Conservation (phyloP, 192 early-diverging fungal genomes). For the Phlyctochytrium arcticum region DNA sequence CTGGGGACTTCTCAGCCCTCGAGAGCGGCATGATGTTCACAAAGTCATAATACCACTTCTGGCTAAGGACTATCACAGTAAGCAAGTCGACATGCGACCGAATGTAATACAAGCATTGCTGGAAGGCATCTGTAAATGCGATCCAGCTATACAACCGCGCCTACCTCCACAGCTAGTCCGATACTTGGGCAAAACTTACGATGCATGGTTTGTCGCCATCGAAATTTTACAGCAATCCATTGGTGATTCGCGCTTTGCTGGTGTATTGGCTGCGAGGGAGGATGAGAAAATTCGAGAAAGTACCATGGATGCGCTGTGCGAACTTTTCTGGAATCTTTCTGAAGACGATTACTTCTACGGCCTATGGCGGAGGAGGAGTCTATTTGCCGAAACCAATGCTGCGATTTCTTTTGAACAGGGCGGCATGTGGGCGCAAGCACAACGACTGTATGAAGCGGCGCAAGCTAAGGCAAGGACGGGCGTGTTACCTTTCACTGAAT, state of each 20-base stretch:
- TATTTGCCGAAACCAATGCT: slow-evolving; percentile 91
- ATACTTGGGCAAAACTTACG: slow-evolving; percentile 85
- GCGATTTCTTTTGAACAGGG: slow-evolving; percentile 93
- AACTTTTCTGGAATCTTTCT: slow-evolving; percentile 76
- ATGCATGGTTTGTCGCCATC: slow-evolving; percentile 88
- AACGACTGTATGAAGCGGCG: slow-evolving; percentile 86
- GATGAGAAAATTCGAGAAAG: slow-evolving; percentile 85
- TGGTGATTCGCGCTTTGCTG: slow-evolving; percentile 37
- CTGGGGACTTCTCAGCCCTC: slow-evolving; percentile 68
- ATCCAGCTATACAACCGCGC: slow-evolving; percentile 54
- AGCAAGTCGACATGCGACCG: slow-evolving; percentile 74
- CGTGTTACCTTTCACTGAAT: slow-evolving; percentile 82
- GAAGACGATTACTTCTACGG: slow-evolving; percentile 94
- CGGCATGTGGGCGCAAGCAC: slow-evolving; percentile 90
- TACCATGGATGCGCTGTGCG: slow-evolving; percentile 84
- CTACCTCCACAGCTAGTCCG: slow-evolving; percentile 92
- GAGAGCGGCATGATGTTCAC: slow-evolving; percentile 81
- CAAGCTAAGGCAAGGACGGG: slow-evolving; percentile 87
- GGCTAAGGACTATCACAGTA: slow-evolving; percentile 84
- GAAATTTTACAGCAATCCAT: slow-evolving; percentile 76
- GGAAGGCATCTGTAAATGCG: slow-evolving; percentile 75
- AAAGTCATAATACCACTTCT: slow-evolving; percentile 81
- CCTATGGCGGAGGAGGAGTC: slow-evolving; percentile 82
- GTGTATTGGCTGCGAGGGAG: slow-evolving; percentile 57
- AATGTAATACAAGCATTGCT: slow-evolving; percentile 94